These are phyloP conservation scores for Nakazawaea ambrosiae DNA, from an alignment of 805 yeast genomes.

Conservation along the genomic window DNA sequence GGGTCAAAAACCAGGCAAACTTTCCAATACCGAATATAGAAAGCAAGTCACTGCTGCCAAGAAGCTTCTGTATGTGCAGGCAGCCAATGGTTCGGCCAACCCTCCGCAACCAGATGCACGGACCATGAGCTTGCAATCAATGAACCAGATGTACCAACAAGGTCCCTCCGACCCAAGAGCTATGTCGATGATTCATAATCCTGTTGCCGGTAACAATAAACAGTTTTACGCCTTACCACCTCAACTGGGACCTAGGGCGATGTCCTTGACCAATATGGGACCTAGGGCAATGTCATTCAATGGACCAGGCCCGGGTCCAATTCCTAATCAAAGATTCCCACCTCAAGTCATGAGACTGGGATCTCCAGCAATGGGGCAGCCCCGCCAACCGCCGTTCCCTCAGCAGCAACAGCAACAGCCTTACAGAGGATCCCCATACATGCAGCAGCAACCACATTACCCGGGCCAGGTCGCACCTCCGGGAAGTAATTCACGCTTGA, in stretches of 20 bases:
- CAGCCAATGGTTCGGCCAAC: constrained; percentile 9
- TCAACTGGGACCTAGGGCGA: constrained; percentile 20
- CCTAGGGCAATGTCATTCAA: constrained; percentile 6
- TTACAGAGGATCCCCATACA: constrained; percentile 2
- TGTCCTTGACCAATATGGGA: constrained; percentile 21
- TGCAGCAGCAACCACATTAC: constrained; percentile 10
- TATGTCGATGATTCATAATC: constrained; percentile 30
- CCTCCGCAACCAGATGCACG: constrained; percentile 20
- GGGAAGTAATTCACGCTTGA: constrained; percentile 1
- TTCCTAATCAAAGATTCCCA: not conserved
- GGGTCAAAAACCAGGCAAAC: constrained; percentile 13
- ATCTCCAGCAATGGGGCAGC: not conserved
- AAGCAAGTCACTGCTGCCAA: constrained; percentile 63
- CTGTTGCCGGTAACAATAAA: not conserved
- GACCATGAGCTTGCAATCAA: constrained; percentile 27
- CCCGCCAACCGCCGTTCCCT: constrained; percentile 10
- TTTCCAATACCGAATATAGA: constrained; percentile 56
- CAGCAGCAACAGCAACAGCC: constrained; percentile 11
- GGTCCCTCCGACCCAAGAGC: constrained; percentile 32
- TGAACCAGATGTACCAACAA: constrained; percentile 21
- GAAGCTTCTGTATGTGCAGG: constrained; percentile 41
- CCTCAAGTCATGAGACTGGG: not conserved
- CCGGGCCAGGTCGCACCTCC: not conserved
- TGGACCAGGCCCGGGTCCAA: constrained; percentile 6
- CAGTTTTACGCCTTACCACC: constrained; percentile 9